These are phyloP conservation scores for Stylonectria norvegica DNA, from an alignment of 2,329 filamentous ascomycete genomes.

Conservation along the genomic window DNA sequence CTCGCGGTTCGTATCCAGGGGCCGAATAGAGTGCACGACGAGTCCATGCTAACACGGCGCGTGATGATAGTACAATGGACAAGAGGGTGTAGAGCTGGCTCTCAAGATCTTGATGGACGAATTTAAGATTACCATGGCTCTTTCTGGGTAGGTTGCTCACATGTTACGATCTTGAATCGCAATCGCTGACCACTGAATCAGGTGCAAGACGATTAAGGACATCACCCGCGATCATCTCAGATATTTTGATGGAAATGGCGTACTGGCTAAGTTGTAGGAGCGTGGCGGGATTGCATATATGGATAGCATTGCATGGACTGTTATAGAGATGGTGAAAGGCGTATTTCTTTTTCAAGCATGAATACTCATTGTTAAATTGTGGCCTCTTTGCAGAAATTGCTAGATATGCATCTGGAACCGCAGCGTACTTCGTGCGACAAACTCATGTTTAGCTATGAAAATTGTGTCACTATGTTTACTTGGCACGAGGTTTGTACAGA, in stretches of 20 bases:
- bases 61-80: slow-evolving; percentile 27
- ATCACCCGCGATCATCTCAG: slow-evolving; percentile 18
- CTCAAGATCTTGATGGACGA: slow-evolving; percentile 34
- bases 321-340: not conserved
- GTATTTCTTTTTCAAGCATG: not conserved
- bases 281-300: not conserved
- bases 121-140: slow-evolving; percentile 25
- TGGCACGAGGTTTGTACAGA: too few relatives aligned
- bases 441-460: too few relatives aligned
- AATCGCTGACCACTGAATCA: slow-evolving; percentile 3
- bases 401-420: too few relatives aligned
- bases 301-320: not conserved
- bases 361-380: too few relatives aligned
- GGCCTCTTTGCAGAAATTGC: too few relatives aligned
- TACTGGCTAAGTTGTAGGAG: slow-evolving; percentile 14
- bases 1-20: slow-evolving; percentile 20
- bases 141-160: slow-evolving; percentile 15
- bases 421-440: too few relatives aligned
- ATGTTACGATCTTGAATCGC: not conserved
- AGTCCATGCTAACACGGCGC: not conserved
- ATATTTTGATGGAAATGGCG: slow-evolving; percentile 14
- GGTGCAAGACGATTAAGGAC: slow-evolving; percentile 20
- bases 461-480: too few relatives aligned
- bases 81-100: slow-evolving; percentile 29
- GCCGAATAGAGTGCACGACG: not conserved